Base-by-base conservation (phyloP, 108 stramenopile species). In the Nitzschia palea region DNA sequence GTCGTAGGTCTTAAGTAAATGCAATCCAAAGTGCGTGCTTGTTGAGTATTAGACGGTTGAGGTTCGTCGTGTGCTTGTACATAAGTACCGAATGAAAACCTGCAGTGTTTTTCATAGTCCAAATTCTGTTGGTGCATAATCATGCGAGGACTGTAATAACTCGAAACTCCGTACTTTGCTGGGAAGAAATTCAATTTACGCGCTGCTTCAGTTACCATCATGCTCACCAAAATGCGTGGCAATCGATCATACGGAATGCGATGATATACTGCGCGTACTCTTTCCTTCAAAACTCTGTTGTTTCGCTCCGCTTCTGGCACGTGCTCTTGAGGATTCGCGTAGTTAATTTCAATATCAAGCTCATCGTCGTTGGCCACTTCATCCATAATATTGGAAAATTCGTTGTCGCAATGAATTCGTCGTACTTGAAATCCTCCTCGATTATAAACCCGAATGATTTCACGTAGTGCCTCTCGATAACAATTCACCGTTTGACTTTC, bases 241-340 rank as follows among this genome's bases (percentile, higher is more conserved):
- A 80, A 9, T n/a, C 12, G 2, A 1, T 29, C 9, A 43, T 71
- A 85, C 17, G 80, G 80, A 0, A 85, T 35, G 10, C 65, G 55
- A 22, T 72, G 58, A 27, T 63, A 54, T 14, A 36, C 40, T 12
- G 62, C 64, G 1, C 80, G 44, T 14, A 48, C 48, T 44, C 76
- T 53, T 56, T 82, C 81, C 35, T 86, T 86, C 28, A 79, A 70
- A 4, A 55, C 59, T 44, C 80, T 6, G 27, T 67, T 80, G 1
- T 48, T 45, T 14, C 74, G 35, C 50, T 80, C 79, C 1, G 64
- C 64, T 45, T 66, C 65, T 25, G 74, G 73, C 3, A 77, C 80
- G 65, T 81, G 80, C 28, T 65, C 74, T 31, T 67, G 37, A 18
- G 43, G 17, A 65, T 22, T 32, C 10, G 28, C 18, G 28, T 31